A percentile compares a stretch with the other conserved stretches of the same genome.
These are phyloP conservation scores for Irpex lacteus DNA, from an alignment of 1,284 basidiomycete species.

Conservation along the genomic window DNA sequence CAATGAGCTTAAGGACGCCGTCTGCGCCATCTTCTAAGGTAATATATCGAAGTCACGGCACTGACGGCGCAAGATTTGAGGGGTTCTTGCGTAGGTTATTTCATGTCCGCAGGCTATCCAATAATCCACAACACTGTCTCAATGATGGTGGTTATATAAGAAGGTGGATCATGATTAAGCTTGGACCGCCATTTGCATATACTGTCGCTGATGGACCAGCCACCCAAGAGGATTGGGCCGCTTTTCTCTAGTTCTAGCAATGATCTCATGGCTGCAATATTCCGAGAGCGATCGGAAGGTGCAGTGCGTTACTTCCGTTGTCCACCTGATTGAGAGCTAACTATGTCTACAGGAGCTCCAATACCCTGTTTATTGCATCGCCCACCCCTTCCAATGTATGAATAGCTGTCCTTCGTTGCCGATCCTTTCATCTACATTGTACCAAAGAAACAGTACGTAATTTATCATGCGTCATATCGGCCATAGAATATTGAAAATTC, in stretches of 20 bases:
- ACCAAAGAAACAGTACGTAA: conserved; percentile 62
- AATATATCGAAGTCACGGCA: too few species aligned
- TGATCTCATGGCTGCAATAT: conserved; percentile 59
- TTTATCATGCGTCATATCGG: neutral
- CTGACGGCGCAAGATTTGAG: conserved; percentile 16
- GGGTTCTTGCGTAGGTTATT: conserved; percentile 79
- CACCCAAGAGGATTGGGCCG: conserved; percentile 91
- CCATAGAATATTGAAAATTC: too few species aligned
- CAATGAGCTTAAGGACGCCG: too few species aligned
- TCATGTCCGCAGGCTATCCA: conserved; percentile 91
- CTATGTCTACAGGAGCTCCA: conserved; percentile 68
- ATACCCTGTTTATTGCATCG: conserved; percentile 94
- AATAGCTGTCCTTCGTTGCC: conserved; percentile 89
- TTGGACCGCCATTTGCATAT: conserved; percentile 96
- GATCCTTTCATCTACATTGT: conserved; percentile 98
- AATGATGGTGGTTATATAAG: conserved; percentile 87
- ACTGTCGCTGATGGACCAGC: conserved; percentile 92
- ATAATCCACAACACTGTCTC: conserved; percentile 78
- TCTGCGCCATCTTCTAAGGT: too few species aligned
- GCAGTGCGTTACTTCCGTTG: conserved; percentile 27
- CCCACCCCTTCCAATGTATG: conserved; percentile 89
- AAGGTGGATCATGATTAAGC: conserved; percentile 92
- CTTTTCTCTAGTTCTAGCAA: conserved; percentile 27
- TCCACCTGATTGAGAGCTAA: neutral
- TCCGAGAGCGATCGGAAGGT: conserved; percentile 90